These are phyloP conservation scores for Annulohypoxylon nitens DNA, from an alignment of 495 filamentous ascomycete species.

Conservation along the genomic window DNA sequence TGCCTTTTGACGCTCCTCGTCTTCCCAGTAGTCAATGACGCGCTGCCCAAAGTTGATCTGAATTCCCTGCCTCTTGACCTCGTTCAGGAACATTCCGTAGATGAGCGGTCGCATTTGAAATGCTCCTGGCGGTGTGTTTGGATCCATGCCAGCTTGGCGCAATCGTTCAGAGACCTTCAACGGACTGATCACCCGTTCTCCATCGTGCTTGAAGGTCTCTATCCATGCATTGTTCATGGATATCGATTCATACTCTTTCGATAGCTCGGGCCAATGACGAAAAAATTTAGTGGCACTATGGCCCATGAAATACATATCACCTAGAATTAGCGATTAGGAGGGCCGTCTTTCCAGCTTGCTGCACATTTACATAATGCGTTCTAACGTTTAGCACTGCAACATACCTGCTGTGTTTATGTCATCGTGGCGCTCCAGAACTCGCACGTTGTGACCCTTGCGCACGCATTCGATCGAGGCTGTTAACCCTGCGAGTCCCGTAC, in stretches of 20 bases:
- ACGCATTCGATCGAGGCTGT: conserved; percentile 73
- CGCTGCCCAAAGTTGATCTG: conserved; percentile 66
- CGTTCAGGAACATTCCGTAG: conserved; percentile 67
- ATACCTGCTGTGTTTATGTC: conserved; percentile 58
- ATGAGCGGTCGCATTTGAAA: conserved; percentile 65
- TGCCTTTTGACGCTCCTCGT: conserved; percentile 55
- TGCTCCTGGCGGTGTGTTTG: conserved; percentile 57
- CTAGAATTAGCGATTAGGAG: conserved; percentile 45
- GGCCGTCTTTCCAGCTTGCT: conserved; percentile 17
- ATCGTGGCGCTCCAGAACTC: conserved; percentile 65
- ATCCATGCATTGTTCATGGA: conserved; percentile 65
- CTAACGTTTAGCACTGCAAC: conserved; percentile 9
- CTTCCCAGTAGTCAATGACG: conserved; percentile 66
- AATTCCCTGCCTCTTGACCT: conserved; percentile 64
- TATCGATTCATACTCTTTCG: conserved; percentile 59
- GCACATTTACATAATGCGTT: background rate
- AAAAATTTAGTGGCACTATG: conserved; percentile 64
- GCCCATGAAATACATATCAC: conserved; percentile 70
- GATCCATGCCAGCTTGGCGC: conserved; percentile 52
- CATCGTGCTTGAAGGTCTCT: conserved; percentile 66
- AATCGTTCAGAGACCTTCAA: conserved; percentile 59
- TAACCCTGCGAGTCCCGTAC: conserved; percentile 73
- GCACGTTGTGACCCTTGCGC: conserved; percentile 73
- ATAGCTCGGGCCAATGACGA: conserved; percentile 69
- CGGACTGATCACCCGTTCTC: conserved; percentile 59